Percentiles rank a stretch among this genome's conserved stretches.
These are phyloP conservation scores for Colletotrichum melonis DNA, from an alignment of 2,329 filamentous ascomycete species.

Conservation along the genomic window DNA sequence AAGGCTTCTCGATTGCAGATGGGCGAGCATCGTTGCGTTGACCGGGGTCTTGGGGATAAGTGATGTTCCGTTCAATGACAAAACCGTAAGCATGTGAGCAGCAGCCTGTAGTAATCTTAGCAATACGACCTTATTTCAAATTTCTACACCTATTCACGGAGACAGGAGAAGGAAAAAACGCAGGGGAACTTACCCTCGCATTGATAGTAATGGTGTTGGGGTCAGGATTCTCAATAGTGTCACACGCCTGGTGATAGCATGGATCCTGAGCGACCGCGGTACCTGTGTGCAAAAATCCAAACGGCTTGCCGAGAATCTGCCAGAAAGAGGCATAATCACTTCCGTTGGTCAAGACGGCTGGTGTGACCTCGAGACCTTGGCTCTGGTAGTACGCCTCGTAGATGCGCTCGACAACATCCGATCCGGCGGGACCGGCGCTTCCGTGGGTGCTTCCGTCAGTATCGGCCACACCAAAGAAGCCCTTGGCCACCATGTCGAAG, in stretches of 20 bases:
- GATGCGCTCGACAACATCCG: conserved; percentile 46
- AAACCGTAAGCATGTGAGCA: conserved; percentile 45
- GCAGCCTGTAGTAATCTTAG: conserved; percentile 39
- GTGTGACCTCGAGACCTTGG: conserved; percentile 46
- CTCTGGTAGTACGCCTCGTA: conserved; percentile 46
- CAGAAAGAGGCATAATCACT: conserved; percentile 73
- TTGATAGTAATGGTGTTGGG: conserved; percentile 49
- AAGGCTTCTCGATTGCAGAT: conserved; percentile 36
- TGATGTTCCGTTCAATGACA: conserved; percentile 44
- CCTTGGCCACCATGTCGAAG: conserved; percentile 54
- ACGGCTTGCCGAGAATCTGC: conserved; percentile 62
- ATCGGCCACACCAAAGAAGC: conserved; percentile 50
- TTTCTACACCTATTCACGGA: rapidly evolving
- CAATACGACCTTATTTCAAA: not conserved
- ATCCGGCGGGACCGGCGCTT: conserved; percentile 47
- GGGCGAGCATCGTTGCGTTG: conserved; percentile 40
- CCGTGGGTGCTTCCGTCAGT: conserved; percentile 50
- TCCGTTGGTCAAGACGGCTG: conserved; percentile 53
- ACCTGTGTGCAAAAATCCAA: conserved; percentile 69
- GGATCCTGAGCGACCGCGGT: conserved; percentile 60
- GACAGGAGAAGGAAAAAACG: no score
- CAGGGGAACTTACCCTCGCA: conserved; percentile 37
- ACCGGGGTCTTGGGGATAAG: conserved; percentile 45
- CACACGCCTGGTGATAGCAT: conserved; percentile 51
- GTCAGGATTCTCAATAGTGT: conserved; percentile 52